phyloP scores from a whole-genome alignment of 345 rosid genomes.

The Garcia nutans region DNA sequence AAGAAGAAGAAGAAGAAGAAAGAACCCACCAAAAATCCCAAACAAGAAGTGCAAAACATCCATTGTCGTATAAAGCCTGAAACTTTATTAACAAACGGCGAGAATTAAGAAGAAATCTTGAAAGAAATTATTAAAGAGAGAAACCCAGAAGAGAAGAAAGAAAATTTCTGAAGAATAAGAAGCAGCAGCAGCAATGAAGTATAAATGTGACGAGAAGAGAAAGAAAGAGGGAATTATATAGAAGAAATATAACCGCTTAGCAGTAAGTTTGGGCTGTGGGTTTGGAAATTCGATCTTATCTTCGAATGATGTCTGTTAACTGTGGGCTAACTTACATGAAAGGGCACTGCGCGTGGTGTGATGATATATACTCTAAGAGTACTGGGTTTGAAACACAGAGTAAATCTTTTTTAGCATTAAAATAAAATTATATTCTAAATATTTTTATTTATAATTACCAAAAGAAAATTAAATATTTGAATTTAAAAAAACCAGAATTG shows the following conservation, averaged over 20 bases:
- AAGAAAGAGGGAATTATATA: slow-evolving; percentile 28
- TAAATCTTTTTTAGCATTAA: too few species aligned
- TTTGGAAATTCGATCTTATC: slow-evolving; percentile 15
- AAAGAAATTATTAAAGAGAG: neutral
- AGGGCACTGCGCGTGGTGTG: neutral
- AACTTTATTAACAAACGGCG: neutral
- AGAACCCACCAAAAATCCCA: slow-evolving; percentile 74
- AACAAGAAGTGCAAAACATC: slow-evolving; percentile 70
- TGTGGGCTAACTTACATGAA: slow-evolving; percentile 9
- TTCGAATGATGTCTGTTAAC: neutral
- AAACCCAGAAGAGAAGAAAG: neutral
- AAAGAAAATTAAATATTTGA: too few species aligned
- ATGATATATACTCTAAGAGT: too few species aligned
- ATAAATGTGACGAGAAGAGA: neutral
- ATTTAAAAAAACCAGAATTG: too few species aligned
- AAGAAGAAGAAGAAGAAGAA: slow-evolving; percentile 9
- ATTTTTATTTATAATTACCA: too few species aligned
- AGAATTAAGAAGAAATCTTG: neutral
- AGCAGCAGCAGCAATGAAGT: neutral
- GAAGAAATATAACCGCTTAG: slow-evolving; percentile 16
- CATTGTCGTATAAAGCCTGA: slow-evolving; percentile 31
- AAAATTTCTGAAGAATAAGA: too few species aligned
- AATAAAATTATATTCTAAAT: too few species aligned
- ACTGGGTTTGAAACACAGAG: too few species aligned
- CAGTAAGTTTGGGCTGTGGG: neutral